Evolutionary conservation across 306 rosid genomes (phyloP).

Genomic region (Gleditsia sinensis): DNA sequence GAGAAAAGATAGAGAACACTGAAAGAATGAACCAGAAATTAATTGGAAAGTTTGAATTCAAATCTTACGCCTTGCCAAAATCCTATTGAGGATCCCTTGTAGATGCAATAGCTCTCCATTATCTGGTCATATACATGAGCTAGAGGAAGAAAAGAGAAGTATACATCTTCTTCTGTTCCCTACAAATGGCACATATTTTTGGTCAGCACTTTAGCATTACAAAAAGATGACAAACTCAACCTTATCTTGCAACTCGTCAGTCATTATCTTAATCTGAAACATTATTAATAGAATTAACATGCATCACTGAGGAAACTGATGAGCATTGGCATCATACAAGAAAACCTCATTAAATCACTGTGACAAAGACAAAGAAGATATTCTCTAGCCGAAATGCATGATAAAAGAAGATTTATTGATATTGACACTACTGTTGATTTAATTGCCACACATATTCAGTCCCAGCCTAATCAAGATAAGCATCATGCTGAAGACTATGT

Average conservation of each 20-base stretch:
- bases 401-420: no score
- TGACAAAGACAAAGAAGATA: not conserved
- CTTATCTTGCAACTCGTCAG: not conserved
- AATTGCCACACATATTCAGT: not conserved
- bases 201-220: constrained; percentile 5
- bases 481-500: not conserved
- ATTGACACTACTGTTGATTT: not conserved
- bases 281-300: no score
- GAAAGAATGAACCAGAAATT: not conserved
- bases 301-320: not conserved
- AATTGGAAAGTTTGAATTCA: constrained; percentile 11
- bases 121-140: constrained; percentile 94
- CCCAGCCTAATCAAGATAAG: not conserved
- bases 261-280: not conserved
- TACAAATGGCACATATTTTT: constrained; percentile 33
- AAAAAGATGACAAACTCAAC: not conserved
- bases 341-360: not conserved
- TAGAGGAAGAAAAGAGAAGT: constrained; percentile 90
- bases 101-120: constrained; percentile 80
- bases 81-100: constrained; percentile 80
- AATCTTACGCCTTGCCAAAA: constrained; percentile 92
- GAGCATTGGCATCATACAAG: not conserved
- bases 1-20: not conserved
- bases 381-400: not conserved
- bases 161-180: constrained; percentile 77